Evolutionary conservation across 2,329 filamentous ascomycete species (phyloP).

Genomic region (Fusarium cicatricum): DNA sequence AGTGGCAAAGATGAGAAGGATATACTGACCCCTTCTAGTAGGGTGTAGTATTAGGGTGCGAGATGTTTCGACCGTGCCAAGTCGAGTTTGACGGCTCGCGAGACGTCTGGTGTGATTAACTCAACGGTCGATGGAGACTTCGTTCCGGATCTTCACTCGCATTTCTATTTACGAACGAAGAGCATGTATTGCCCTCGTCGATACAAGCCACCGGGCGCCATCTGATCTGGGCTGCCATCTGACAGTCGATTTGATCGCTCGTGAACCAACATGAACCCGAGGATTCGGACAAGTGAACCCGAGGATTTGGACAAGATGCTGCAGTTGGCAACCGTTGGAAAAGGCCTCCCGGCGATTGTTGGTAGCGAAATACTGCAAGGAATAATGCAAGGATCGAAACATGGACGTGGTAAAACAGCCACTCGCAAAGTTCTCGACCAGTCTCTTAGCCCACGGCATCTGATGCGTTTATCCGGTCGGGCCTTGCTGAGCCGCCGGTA

Average conservation of each 20-base stretch:
- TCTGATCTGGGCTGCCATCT: background rate
- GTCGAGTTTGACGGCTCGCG: background rate
- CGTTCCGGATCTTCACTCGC: too few species aligned
- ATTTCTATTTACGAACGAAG: too few species aligned
- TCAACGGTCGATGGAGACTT: background rate
- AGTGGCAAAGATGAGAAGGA: background rate
- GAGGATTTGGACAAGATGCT: constrained; percentile 2
- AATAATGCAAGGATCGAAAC: constrained; percentile 6
- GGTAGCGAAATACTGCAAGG: constrained; percentile 1
- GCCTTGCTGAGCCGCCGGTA: constrained; percentile 11
- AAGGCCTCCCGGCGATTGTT: background rate
- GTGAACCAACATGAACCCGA: constrained; percentile 13
- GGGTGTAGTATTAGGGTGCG: too few species aligned
- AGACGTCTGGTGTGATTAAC: constrained; percentile 15
- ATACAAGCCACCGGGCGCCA: constrained; percentile 13
- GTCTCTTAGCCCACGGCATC: constrained; percentile 11
- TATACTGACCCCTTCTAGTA: background rate
- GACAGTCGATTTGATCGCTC: constrained; percentile 9
- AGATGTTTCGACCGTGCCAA: constrained; percentile 15
- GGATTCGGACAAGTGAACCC: too few species aligned
- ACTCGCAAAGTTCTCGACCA: background rate
- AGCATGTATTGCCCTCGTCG: background rate
- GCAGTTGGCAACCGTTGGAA: background rate
- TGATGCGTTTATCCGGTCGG: constrained; percentile 8
- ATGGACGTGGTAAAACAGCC: constrained; percentile 5